These are phyloP conservation scores for Santalum album DNA, from an alignment of 164 flowering plant species.

Conservation along the genomic window DNA sequence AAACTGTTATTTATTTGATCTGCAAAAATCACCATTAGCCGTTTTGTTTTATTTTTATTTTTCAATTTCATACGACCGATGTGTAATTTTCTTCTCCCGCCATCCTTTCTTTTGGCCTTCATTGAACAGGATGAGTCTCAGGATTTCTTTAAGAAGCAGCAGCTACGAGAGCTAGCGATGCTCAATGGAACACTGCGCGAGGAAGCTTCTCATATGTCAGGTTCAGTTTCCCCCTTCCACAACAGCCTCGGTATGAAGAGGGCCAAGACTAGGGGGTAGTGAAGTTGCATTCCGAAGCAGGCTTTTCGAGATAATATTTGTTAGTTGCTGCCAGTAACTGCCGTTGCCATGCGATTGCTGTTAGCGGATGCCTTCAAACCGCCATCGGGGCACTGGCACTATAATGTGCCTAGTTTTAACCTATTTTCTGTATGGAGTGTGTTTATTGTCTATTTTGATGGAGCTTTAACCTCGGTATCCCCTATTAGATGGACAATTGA, in stretches of 20 bases:
- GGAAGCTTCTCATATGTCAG: conserved; percentile 90
- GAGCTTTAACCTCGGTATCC: conserved; percentile 17
- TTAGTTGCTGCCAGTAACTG: conserved; percentile 22
- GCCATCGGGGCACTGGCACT: conserved; percentile 47
- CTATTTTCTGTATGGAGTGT: conserved; percentile 30
- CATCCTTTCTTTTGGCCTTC: background rate
- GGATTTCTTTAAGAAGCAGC: conserved; percentile 88
- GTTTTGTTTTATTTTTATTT: no score
- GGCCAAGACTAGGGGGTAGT: conserved; percentile 86
- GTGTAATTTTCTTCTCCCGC: background rate
- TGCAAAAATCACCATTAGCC: no score
- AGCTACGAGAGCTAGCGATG: conserved; percentile 92
- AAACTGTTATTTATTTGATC: no score
- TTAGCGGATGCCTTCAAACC: conserved; percentile 22
- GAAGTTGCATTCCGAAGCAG: background rate
- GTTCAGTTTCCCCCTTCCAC: conserved; percentile 90
- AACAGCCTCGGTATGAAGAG: conserved; percentile 97
- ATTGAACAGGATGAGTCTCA: conserved; percentile 71
- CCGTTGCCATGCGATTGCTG: conserved; percentile 12
- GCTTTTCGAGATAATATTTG: conserved; percentile 17
- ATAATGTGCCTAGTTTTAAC: conserved; percentile 32
- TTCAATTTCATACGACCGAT: background rate
- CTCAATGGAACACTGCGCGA: conserved; percentile 92
- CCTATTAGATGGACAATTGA: conserved; percentile 9
- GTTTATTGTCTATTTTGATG: conserved; percentile 11